Percentiles rank a stretch among this genome's conserved stretches.
These are phyloP conservation scores for Colletotrichum acutatum DNA, from an alignment of 2,329 filamentous ascomycete genomes.

Conservation along the genomic window DNA sequence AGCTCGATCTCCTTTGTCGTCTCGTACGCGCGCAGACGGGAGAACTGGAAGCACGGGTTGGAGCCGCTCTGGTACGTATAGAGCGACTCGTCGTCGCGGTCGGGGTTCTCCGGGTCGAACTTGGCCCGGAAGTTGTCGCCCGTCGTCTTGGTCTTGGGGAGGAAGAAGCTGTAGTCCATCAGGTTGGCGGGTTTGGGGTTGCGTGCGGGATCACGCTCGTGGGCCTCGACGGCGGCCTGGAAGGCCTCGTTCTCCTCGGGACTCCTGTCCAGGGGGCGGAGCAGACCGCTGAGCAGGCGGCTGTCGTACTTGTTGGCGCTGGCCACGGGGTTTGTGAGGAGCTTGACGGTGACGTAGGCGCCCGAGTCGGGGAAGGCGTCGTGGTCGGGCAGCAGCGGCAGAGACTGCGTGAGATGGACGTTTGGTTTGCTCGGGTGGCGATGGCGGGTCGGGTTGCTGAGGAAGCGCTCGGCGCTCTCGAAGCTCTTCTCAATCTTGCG, in stretches of 20 bases:
- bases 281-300: slow-evolving; percentile 69
- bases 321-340: slow-evolving; percentile 72
- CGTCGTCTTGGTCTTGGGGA: slow-evolving; percentile 60
- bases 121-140: slow-evolving; percentile 68
- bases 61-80: slow-evolving; percentile 63
- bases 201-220: slow-evolving; percentile 66
- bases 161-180: slow-evolving; percentile 76
- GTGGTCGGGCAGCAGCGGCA: slow-evolving; percentile 72
- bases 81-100: slow-evolving; percentile 63
- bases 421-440: slow-evolving; percentile 64
- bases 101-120: slow-evolving; percentile 68
- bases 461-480: slow-evolving; percentile 61
- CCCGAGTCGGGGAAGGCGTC: slow-evolving; percentile 77
- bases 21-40: slow-evolving; percentile 72
- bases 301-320: slow-evolving; percentile 65
- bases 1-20: slow-evolving; percentile 68
- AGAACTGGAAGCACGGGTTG: slow-evolving; percentile 68
- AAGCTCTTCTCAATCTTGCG: slow-evolving; percentile 75
- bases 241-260: slow-evolving; percentile 64
- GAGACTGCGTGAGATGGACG: slow-evolving; percentile 65
- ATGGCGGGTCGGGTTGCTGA: slow-evolving; percentile 64
- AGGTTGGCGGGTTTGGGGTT: slow-evolving; percentile 66
- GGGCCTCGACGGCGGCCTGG: slow-evolving; percentile 60
- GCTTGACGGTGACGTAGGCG: slow-evolving; percentile 77
- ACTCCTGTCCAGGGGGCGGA: slow-evolving; percentile 68